Base-by-base conservation (phyloP, 129 eudicot species). In the carrot (Daucus carota) region DNA sequence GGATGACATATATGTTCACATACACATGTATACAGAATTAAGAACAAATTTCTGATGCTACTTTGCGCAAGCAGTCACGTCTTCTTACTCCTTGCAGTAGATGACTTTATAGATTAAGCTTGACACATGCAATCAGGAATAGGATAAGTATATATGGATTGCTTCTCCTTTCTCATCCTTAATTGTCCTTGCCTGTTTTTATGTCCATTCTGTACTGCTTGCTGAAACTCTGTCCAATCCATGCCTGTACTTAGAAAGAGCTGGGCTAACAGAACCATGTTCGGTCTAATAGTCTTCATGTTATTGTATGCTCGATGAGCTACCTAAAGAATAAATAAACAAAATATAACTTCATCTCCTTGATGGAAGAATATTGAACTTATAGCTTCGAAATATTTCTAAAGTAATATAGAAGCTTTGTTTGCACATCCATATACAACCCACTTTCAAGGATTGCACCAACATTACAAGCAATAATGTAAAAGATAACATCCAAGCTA, bases 121-220 rank as follows among this genome's bases (percentile, higher is more conserved):
- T 79, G 84, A 82, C 98, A 93, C 97, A 93, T 93, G 85, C 98
- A 93, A 80, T 93, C 97, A 24, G 97, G 98, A 77, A 83, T 88
- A 15, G 98, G 98, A 48, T 93, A 93, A 3, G 98, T 93, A 74
- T 93, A 93, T 73, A 91, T 84, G 3, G 98, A 93, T 75, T 93
- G 98, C 17, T 83, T 82, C 75, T 83, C 88, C 82, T 87, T 93
- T 67, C 98, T 81, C 68, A 87, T 50, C 80, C 93, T 76, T 41
- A 89, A 74, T 52, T 87, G 97, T 8, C 98, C 98, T 86, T 93
- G 93, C 76, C 98, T 84, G 60, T 87, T 93, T 81, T 84, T 89
- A 79, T 93, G 98, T 76, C 98, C 97, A 75, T 79, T 83, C 70
- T 87, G 75, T 28, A 91, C 85, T 10, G 92, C 88, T 68, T 75